Conservation (phyloP, 2,329 filamentous ascomycete genomes). For the Sporothrix brunneoviolacea region DNA sequence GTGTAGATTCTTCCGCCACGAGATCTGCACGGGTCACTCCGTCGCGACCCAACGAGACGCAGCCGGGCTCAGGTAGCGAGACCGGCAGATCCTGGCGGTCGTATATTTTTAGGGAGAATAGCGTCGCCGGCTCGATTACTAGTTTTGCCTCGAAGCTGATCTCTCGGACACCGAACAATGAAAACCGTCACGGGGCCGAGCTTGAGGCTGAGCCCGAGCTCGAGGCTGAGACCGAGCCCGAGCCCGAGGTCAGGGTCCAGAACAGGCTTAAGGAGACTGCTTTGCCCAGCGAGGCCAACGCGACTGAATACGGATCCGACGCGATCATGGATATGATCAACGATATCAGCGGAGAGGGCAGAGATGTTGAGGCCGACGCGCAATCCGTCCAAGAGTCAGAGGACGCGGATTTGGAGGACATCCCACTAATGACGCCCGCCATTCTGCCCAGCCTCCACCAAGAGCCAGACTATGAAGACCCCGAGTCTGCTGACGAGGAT, state of each 20-base stretch:
- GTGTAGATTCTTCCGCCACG: not conserved
- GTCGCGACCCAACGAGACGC: not conserved
- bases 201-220: slow-evolving; percentile 5
- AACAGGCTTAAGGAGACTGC: not conserved
- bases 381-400: not conserved
- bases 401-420: not conserved
- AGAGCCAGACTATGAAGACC: not conserved
- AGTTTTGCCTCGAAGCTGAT: slow-evolving; percentile 15
- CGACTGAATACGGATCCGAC: slow-evolving; percentile 15
- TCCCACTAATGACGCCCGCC: not conserved
- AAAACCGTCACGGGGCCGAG: not conserved
- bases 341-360: slow-evolving; percentile 13
- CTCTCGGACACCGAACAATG: not conserved
- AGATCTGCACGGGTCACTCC: too few species aligned
- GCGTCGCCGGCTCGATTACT: slow-evolving; percentile 14
- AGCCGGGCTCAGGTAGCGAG: not conserved
- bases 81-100: slow-evolving; percentile 13
- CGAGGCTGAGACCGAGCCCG: slow-evolving; percentile 4
- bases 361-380: not conserved
- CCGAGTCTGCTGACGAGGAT: slow-evolving; percentile 28
- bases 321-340: slow-evolving; percentile 14
- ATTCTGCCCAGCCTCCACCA: not conserved
- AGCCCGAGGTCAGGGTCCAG: not conserved
- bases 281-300: slow-evolving; percentile 9
- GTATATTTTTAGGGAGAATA: slow-evolving; percentile 14